Evolutionary conservation across 2,329 filamentous ascomycete species (phyloP), one percentile per base, ranked within the genome.

Genomic region (Monosporascus sp.): DNA sequence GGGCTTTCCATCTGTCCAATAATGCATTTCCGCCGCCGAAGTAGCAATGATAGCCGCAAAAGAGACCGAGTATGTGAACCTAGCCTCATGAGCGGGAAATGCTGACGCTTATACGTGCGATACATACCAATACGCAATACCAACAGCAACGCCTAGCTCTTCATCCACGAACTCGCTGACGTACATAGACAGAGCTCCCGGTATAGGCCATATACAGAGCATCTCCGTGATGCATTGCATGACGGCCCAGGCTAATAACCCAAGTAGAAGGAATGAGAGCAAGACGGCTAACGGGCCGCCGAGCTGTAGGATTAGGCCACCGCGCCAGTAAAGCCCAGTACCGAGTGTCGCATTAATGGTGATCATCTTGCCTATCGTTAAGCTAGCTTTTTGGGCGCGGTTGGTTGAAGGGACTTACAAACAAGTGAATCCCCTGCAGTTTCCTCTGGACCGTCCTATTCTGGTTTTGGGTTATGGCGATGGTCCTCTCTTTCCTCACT

Each of bases 191-290:
- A 70, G 37, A 2, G 67, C 66, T 22, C 67, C 66, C 1, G 66
- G 66, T 15, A 70, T 59, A 5, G 67, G 65, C 65, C 65, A 68
- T 20, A 68, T 64, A 53, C 65, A 68, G 11, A 67, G 54, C 52
- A 68, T 57, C 44, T 68, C 65, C 20, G 64, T 62, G 38, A 67
- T 62, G 50, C 63, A 67, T 46, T 68, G 64, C 61, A 64, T 68
- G n/a, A 67, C 64, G 24, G 59, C 58, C 64, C 64, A 67, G 9
- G 64, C 59, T 8, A 68, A 50, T 40, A 65, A 26, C 9, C 66
- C 66, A 3, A 66, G 54, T 2, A 64, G 47, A n/a, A 67, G 46
- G 24, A 65, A 68, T 2, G 64, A 60, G n/a, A 67, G 45, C 15
- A 67, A 52, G 6, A 65, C 60, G 8, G 61, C 61, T 6, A 67